Percentiles rank a stretch among this genome's conserved stretches.
phyloP scores from a whole-genome alignment of 495 filamentous ascomycete genomes.

The Trichodelitschia bisporula region DNA sequence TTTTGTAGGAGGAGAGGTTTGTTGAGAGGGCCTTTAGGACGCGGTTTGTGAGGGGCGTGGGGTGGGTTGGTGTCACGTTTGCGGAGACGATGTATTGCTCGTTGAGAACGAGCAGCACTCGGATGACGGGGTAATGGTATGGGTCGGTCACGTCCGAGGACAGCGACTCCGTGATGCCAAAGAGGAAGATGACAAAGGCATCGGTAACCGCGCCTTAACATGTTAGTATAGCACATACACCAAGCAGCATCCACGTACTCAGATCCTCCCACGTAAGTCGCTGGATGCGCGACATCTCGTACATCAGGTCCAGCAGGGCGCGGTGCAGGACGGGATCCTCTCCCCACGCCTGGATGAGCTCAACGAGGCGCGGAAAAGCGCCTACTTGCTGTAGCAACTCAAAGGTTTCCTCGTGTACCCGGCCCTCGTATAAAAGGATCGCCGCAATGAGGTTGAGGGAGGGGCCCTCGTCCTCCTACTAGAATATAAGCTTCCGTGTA shows the following conservation, averaged over 20 bases:
- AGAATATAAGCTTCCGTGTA: constrained; percentile 2
- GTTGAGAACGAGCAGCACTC: constrained; percentile 87
- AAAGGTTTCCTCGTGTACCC: constrained; percentile 50
- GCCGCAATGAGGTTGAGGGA: constrained; percentile 62
- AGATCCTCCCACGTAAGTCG: constrained; percentile 53
- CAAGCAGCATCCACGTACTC: constrained; percentile 19
- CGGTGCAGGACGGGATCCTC: constrained; percentile 41
- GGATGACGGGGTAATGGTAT: constrained; percentile 87
- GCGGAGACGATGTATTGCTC: constrained; percentile 90
- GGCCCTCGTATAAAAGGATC: constrained; percentile 79
- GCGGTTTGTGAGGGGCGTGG: constrained; percentile 54
- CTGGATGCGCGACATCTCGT: constrained; percentile 94
- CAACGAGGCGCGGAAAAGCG: constrained; percentile 57
- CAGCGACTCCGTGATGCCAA: constrained; percentile 67
- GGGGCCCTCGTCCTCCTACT: constrained; percentile 50
- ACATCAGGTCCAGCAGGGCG: constrained; percentile 66
- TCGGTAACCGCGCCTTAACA: constrained; percentile 42
- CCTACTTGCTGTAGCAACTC: constrained; percentile 71
- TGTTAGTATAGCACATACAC: not conserved
- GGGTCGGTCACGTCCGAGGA: constrained; percentile 83
- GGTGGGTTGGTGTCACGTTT: constrained; percentile 24
- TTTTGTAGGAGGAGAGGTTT: constrained; percentile 59
- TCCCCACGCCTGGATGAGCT: constrained; percentile 44
- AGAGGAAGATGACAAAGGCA: constrained; percentile 58
- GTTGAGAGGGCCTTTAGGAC: constrained; percentile 73